phyloP scores from a whole-genome alignment of 352 stramenopile genomes.

The Globisporangium rhizosaccharum region DNA sequence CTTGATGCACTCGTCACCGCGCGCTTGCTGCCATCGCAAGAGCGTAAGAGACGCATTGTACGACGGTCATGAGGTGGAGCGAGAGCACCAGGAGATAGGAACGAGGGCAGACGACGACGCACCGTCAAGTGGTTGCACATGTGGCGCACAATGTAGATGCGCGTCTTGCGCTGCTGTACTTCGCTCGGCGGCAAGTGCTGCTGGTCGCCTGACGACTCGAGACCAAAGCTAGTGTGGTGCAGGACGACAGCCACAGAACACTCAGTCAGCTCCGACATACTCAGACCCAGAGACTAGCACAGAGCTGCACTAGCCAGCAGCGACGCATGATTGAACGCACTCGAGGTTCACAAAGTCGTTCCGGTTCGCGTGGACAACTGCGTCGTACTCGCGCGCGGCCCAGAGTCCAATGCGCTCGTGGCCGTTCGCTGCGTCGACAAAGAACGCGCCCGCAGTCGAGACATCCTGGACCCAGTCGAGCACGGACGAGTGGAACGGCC shows the following conservation, averaged over 20 bases:
- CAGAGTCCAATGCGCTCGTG: slow-evolving; percentile 58
- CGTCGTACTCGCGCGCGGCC: slow-evolving; percentile 54
- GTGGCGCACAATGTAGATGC: slow-evolving; percentile 75
- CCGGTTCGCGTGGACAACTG: slow-evolving; percentile 30
- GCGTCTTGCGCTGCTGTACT: slow-evolving; percentile 18
- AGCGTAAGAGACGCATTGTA: neutral
- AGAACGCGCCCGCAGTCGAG: slow-evolving; percentile 39
- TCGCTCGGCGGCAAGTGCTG: slow-evolving; percentile 13
- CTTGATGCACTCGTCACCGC: slow-evolving; percentile 47
- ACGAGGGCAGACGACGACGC: slow-evolving; percentile 5
- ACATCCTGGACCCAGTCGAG: slow-evolving; percentile 64
- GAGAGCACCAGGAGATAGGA: neutral
- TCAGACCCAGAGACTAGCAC: neutral
- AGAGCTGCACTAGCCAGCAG: neutral
- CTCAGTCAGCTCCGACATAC: neutral
- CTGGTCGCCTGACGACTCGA: slow-evolving; percentile 25
- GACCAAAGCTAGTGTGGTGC: slow-evolving; percentile 35
- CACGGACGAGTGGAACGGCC: slow-evolving; percentile 76
- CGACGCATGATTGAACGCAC: slow-evolving; percentile 21
- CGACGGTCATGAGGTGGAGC: neutral
- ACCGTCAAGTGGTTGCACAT: slow-evolving; percentile 72
- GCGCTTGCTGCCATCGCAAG: slow-evolving; percentile 34
- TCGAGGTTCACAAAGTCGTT: slow-evolving; percentile 70
- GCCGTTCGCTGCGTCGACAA: slow-evolving; percentile 43
- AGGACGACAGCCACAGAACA: neutral